A percentile compares a stretch with the other conserved stretches of the same genome.
These are phyloP conservation scores for Penicillium rolfsii DNA, from an alignment of 2,329 filamentous ascomycete genomes.

Conservation along the genomic window DNA sequence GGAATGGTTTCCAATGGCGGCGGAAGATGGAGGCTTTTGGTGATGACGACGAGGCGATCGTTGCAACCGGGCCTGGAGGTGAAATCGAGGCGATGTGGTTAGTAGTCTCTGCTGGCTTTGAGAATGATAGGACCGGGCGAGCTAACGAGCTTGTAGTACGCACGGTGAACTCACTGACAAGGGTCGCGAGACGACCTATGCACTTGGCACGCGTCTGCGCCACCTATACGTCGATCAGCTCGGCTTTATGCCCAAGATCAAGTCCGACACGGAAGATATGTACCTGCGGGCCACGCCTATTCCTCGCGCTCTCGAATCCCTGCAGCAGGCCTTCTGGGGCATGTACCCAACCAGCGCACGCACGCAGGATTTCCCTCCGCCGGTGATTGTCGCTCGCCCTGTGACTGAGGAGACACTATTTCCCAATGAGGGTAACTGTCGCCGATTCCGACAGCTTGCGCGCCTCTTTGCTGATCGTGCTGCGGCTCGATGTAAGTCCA, in stretches of 20 bases:
- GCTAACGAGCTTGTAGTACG: slow-evolving; percentile 41
- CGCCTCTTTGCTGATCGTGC: slow-evolving; percentile 72
- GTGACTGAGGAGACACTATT: slow-evolving; percentile 75
- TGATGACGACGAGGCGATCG: slow-evolving; percentile 66
- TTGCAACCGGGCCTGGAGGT: slow-evolving; percentile 68
- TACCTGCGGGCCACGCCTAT: slow-evolving; percentile 76
- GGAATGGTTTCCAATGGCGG: slow-evolving; percentile 64
- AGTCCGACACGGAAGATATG: slow-evolving; percentile 61
- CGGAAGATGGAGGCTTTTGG: slow-evolving; percentile 84
- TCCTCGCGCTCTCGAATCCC: slow-evolving; percentile 73
- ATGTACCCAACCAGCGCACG: slow-evolving; percentile 67
- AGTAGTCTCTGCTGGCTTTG: slow-evolving; percentile 36
- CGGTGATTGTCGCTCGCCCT: slow-evolving; percentile 67
- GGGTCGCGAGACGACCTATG: slow-evolving; percentile 71
- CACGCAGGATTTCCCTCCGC: slow-evolving; percentile 58
- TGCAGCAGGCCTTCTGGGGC: slow-evolving; percentile 75
- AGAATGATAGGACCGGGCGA: background rate
- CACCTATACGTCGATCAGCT: slow-evolving; percentile 75
- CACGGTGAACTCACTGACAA: slow-evolving; percentile 73
- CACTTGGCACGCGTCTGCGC: slow-evolving; percentile 69
- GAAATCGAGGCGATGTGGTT: slow-evolving; percentile 82
- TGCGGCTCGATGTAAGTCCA: slow-evolving; percentile 62
- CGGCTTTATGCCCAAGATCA: slow-evolving; percentile 66
- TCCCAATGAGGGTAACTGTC: slow-evolving; percentile 75
- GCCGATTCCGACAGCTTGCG: slow-evolving; percentile 70